These are phyloP conservation scores for Rhazya stricta DNA, from an alignment of 257 asterid genomes.

Conservation along the genomic window DNA sequence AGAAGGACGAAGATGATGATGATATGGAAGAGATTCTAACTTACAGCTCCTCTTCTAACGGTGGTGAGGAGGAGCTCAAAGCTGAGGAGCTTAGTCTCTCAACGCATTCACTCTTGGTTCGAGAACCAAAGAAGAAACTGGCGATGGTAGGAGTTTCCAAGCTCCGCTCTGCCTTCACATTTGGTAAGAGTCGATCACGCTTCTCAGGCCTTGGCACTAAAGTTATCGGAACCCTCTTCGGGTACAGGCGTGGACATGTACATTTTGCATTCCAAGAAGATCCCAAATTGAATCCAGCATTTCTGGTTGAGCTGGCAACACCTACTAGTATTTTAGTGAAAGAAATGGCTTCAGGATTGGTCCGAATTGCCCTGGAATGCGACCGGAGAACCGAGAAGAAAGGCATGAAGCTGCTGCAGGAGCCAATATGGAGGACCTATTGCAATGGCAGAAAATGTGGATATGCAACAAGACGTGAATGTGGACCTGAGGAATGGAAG, in stretches of 20 bases:
- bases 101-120: constrained; percentile 28
- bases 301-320: constrained; percentile 66
- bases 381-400: constrained; percentile 52
- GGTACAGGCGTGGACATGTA: constrained; percentile 77
- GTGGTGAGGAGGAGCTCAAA: constrained; percentile 21
- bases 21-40: constrained; percentile 50
- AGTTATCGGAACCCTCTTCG: constrained; percentile 76
- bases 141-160: constrained; percentile 39
- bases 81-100: constrained; percentile 20
- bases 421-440: constrained; percentile 77
- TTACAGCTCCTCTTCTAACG: constrained; percentile 32
- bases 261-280: constrained; percentile 76
- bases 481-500: constrained; percentile 83
- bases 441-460: constrained; percentile 91
- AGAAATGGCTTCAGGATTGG: constrained; percentile 92
- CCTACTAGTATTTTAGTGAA: constrained; percentile 64
- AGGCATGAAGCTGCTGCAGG: constrained; percentile 46
- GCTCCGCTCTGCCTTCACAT: constrained; percentile 42
- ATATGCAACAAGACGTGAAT: constrained; percentile 68
- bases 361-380: constrained; percentile 73
- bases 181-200: constrained; percentile 36
- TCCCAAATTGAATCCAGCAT: constrained; percentile 47
- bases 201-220: constrained; percentile 49
- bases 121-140: constrained; percentile 42
- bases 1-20: constrained; percentile 47